Base-by-base conservation (phyloP, 345 rosid species). In the Boechera retrofracta region DNA sequence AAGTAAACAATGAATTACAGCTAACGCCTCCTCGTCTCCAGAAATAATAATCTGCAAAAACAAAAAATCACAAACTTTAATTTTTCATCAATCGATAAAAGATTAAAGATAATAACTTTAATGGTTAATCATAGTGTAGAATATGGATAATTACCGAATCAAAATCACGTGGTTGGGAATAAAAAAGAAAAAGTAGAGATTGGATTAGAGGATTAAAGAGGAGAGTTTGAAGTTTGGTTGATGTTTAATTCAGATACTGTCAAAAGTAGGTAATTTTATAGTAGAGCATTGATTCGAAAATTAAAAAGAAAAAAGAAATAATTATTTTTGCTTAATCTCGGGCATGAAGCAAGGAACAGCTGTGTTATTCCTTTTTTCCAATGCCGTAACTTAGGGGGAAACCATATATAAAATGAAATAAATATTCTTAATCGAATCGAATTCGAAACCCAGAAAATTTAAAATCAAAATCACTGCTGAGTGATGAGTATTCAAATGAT, bases 311-410 rank as follows among this genome's bases (percentile, higher is more conserved):
- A 51, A 6, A 39, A 39, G 0, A 24, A n/a, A 10, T 12, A 36
- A 11, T 2, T 61, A 1, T 45, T 4, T n/a, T 32, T 64, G 60
- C 66, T 55, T 57, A 71, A 72, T 65, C 73, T 64, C 81, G 67
- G 71, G 67, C 81, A 47, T 49, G 73, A 77, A 71, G 73, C 77
- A 71, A 71, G 81, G 77, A 77, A 71, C 81, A 71, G 81, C 77
- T 77, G 81, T 77, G n/a, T 64, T 36, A 65, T 49, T 78, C 47
- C 67, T 51, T 78, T 77, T 65, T 66, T n/a, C 67, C 68, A 38
- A 51, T 72, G 69, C 81, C 81, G 73, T 78, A 64, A 78, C 81
- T 65, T 65, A 2, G 63, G 61, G 66, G 72, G 18, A 58, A 78
- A 72, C 66, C 55, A 55, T 64, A 71, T 26, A 33, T 39, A 33